phyloP scores from a whole-genome alignment of 345 rosid species.

The Populus deltoides region DNA sequence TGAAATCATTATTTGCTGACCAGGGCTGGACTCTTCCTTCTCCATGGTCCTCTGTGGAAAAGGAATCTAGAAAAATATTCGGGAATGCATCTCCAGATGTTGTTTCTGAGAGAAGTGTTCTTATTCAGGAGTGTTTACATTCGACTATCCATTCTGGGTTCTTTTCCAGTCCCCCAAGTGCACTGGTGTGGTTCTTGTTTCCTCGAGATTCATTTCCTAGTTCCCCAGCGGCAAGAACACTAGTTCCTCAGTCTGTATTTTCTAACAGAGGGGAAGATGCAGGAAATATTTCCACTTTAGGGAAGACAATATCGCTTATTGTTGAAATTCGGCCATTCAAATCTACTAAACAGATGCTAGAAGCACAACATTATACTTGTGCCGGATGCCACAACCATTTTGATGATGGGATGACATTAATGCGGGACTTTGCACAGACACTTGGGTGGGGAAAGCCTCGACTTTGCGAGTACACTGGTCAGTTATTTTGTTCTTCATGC shows the following conservation, averaged over 20 bases:
- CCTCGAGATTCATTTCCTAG: conserved; percentile 60
- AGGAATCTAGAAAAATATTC: conserved; percentile 77
- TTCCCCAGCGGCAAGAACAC: conserved; percentile 40
- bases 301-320: conserved; percentile 81
- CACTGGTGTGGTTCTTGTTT: conserved; percentile 67
- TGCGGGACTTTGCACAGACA: conserved; percentile 65
- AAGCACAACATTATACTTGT: conserved; percentile 82
- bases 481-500: conserved; percentile 83
- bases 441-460: conserved; percentile 95
- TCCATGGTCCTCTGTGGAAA: conserved; percentile 78
- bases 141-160: conserved; percentile 60
- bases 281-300: conserved; percentile 48
- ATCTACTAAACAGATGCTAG: conserved; percentile 70
- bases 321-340: conserved; percentile 69
- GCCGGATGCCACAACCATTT: conserved; percentile 91
- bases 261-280: conserved; percentile 31
- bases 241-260: conserved; percentile 30
- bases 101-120: conserved; percentile 76
- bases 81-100: conserved; percentile 81
- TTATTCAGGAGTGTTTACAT: conserved; percentile 77
- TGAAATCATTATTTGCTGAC: conserved; percentile 68
- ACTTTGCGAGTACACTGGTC: conserved; percentile 87
- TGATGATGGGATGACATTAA: conserved; percentile 68
- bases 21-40: conserved; percentile 85
- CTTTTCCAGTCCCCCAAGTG: conserved; percentile 58